phyloP scores from a whole-genome alignment of 2,329 filamentous ascomycete genomes.

The Xylariaceae sp. region DNA sequence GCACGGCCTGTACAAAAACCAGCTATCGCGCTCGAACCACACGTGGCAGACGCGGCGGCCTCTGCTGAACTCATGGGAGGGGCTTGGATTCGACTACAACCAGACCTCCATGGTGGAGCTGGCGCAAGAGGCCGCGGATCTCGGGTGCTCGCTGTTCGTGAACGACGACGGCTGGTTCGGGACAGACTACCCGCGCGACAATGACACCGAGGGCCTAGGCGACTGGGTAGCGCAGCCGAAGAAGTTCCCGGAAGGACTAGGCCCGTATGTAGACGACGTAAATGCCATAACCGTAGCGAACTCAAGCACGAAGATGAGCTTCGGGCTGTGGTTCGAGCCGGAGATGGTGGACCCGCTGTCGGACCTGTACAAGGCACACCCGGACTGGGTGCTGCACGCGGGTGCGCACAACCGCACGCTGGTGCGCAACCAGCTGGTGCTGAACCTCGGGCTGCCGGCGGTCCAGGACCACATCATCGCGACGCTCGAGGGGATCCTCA shows the following conservation, averaged over 20 bases:
- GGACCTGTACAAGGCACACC: conserved; percentile 56
- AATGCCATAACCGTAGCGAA: conserved; percentile 47
- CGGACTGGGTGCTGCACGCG: conserved; percentile 60
- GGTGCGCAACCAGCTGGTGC: conserved; percentile 55
- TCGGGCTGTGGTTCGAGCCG: conserved; percentile 64
- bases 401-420: conserved; percentile 53
- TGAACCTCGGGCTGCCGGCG: conserved; percentile 57
- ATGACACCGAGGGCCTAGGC: conserved; percentile 56
- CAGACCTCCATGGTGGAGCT: conserved; percentile 51
- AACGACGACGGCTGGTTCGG: conserved; percentile 68
- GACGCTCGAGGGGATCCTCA: conserved; percentile 50
- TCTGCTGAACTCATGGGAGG: conserved; percentile 64
- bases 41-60: conserved; percentile 48
- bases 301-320: conserved; percentile 47
- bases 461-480: conserved; percentile 61
- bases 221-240: conserved; percentile 59
- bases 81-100: conserved; percentile 56
- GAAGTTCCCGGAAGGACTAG: conserved; percentile 56
- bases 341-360: conserved; percentile 65
- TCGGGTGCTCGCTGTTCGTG: conserved; percentile 61
- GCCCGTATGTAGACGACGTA: conserved; percentile 47
- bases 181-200: conserved; percentile 54
- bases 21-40: conserved; percentile 52
- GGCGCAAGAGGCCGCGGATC: conserved; percentile 51
- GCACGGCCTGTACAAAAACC: conserved; percentile 57